These are phyloP conservation scores for Chenopodium formosanum DNA, from an alignment of 148 eudicot genomes.

Conservation along the genomic window DNA sequence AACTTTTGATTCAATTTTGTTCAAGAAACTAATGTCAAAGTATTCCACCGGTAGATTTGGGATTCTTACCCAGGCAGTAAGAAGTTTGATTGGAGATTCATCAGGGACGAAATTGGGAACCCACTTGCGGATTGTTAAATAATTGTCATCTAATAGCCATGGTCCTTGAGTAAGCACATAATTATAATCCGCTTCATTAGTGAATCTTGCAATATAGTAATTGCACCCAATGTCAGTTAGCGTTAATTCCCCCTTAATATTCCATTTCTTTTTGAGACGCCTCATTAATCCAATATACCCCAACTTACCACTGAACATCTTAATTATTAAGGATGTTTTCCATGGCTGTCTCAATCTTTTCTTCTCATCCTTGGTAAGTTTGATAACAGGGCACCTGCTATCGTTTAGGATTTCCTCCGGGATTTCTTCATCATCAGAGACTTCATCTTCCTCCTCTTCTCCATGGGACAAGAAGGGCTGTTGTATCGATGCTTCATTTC, in stretches of 20 bases:
- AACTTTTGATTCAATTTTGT: too few species aligned
- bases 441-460: background rate
- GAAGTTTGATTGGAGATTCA: background rate
- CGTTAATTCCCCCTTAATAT: background rate
- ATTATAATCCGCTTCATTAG: too few species aligned
- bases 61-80: background rate
- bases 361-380: background rate
- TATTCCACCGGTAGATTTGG: too few species aligned
- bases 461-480: too few species aligned
- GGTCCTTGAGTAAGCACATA: too few species aligned
- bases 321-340: background rate
- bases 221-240: too few species aligned
- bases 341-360: background rate
- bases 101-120: background rate
- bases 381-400: background rate
- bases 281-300: background rate
- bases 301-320: background rate
- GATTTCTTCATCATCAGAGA: background rate
- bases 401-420: background rate
- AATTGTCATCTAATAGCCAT: background rate
- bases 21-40: too few species aligned
- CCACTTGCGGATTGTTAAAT: background rate
- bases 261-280: background rate
- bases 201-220: too few species aligned
- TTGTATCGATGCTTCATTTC: too few species aligned